Base-by-base conservation (phyloP, 2,329 filamentous ascomycete genomes). In the Shiraia sp. region DNA sequence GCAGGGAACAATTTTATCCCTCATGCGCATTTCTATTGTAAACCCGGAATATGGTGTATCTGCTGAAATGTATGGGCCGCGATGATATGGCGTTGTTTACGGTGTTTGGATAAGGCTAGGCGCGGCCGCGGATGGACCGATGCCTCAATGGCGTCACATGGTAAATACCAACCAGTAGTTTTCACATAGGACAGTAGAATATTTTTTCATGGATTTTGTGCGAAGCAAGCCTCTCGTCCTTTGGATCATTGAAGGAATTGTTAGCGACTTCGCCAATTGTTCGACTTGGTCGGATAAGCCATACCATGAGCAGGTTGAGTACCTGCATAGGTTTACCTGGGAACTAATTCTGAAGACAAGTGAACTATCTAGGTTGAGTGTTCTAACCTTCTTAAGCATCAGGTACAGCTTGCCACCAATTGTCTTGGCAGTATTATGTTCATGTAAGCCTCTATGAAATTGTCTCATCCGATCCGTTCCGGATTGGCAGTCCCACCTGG, bases 111-210 rank as follows among this genome's bases (percentile, higher is more conserved):
- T 42, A 49, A 52, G 41, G 53, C 19, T 22, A 22, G 19, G 56
- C 43, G 52, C 65, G 65, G 65, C 65, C 65, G 65, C 65, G 63
- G 65, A 66, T 51, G 56, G 49, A 40, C 40, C 50, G 40, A 45
- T 49, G 53, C 50, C 43, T 47, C 42, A 29, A 29, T 39, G 59
- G 56, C 56, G 61, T 63, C 47, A 46, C 44, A 41, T 61, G 47
- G 49, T 60, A 60, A 45, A 63, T 50, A 57, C 45, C 48, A 57
- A 43, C 29, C 24, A 36, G 32, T 31, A 48, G 45, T 32, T 36
- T 29, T 28, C 30, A 43, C 40, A 42, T 24, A 22, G 19, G 19
- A 22, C 19, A 5, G 8, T 5, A 22, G 19, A 22, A 22, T 22
- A 5, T 22, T 22, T 22, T 22, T 22, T 22, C n/a, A n/a, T n/a